Conservation (phyloP, 2,329 filamentous ascomycete genomes). For the Blastomyces parvus region DNA sequence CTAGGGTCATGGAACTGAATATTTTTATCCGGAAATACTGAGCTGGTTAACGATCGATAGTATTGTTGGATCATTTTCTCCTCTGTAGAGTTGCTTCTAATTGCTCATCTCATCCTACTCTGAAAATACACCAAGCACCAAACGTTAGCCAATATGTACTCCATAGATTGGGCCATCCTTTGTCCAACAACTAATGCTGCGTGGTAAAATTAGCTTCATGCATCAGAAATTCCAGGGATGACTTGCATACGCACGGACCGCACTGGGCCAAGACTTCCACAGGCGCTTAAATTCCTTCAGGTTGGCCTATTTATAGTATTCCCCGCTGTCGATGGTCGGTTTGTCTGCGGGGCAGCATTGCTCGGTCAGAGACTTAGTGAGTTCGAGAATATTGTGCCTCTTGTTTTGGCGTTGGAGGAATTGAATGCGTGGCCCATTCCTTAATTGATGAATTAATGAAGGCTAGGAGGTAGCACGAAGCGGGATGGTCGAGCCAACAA, state of each 20-base stretch:
- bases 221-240: not conserved
- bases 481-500: not conserved
- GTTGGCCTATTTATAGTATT: not conserved
- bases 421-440: not conserved
- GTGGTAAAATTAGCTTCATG: not conserved
- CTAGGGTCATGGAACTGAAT: not conserved
- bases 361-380: not conserved
- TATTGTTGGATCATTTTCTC: not conserved
- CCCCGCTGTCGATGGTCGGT: not conserved
- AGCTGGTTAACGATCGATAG: not conserved
- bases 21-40: not conserved
- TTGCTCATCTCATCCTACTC: not conserved
- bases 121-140: not conserved
- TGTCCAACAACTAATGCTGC: not conserved
- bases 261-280: not conserved
- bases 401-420: not conserved
- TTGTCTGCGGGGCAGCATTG: not conserved
- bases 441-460: no score
- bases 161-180: not conserved
- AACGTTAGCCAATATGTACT: not conserved
- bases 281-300: constrained; percentile 1
- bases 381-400: not conserved
- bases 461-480: no score
- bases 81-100: not conserved
- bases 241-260: not conserved